These are phyloP conservation scores for Physaria fendleri DNA, from an alignment of 345 rosid genomes.

Conservation along the genomic window DNA sequence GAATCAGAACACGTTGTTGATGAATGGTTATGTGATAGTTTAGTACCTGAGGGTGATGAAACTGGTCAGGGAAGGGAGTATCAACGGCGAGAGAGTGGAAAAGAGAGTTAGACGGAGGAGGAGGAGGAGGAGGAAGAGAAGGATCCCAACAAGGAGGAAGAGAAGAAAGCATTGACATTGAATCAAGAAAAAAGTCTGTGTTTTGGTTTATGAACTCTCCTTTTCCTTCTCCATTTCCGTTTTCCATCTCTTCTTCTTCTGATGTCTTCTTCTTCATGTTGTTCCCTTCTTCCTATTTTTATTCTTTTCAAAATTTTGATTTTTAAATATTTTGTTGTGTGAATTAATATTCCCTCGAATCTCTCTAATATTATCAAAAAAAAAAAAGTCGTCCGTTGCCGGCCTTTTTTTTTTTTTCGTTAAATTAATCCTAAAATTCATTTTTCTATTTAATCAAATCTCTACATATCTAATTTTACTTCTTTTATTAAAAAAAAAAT, in stretches of 20 bases:
- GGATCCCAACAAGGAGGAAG: slow-evolving; percentile 47
- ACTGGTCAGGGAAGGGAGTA: slow-evolving; percentile 59
- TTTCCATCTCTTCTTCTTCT: slow-evolving; percentile 25
- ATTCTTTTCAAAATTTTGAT: neutral
- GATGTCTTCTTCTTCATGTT: slow-evolving; percentile 2
- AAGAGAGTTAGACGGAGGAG: slow-evolving; percentile 38
- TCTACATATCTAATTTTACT: neutral
- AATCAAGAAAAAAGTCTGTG: slow-evolving; percentile 68
- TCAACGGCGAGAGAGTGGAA: slow-evolving; percentile 30
- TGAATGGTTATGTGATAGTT: neutral
- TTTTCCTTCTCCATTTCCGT: slow-evolving; percentile 29
- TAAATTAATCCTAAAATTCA: neutral
- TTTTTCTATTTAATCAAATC: slow-evolving; percentile 1
- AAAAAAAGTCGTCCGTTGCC: slow-evolving; percentile 22
- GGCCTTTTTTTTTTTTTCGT: slow-evolving; percentile 18
- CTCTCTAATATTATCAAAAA: slow-evolving; percentile 10
- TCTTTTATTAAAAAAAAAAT: too few species aligned
- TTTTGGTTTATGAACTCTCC: slow-evolving; percentile 32
- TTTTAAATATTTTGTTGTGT: neutral
- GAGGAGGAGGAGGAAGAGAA: slow-evolving; percentile 35
- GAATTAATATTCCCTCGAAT: slow-evolving; percentile 19
- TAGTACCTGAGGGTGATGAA: slow-evolving; percentile 49
- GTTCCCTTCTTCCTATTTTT: slow-evolving; percentile 18
- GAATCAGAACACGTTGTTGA: too few species aligned
- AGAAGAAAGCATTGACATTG: slow-evolving; percentile 79